Evolutionary conservation across 2,329 filamentous ascomycete species (phyloP), one percentile per base, ranked within the genome.

Genomic region (Waltergamsia citrina): DNA sequence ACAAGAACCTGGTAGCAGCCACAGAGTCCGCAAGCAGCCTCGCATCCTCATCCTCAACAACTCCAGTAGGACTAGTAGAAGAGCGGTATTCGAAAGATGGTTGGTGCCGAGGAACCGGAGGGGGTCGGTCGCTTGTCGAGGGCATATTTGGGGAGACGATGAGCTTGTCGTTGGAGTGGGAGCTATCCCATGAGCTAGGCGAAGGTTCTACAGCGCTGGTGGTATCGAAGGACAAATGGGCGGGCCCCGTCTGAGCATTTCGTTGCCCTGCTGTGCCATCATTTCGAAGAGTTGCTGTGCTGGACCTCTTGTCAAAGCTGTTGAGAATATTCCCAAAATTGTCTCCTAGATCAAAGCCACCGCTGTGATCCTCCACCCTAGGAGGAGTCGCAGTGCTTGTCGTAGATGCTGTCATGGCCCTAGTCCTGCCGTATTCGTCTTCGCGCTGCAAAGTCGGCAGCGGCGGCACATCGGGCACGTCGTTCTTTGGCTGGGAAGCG

Each of bases 301-400:
- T 71, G 16, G 65, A 57, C 39, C 70, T 59, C 51, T 75, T 75
- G 41, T 73, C 69, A 32, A 72, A 71, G n/a, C 56, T 60, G 9
- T 59, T 57, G 26, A 76, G 62, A 66, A 77, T 71, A 36, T 62
- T 70, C 38, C 67, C 63, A 41, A 77, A 72, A 44, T 77, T 72
- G 30, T 71, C 65, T 12, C 73, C 73, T 31, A 78, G 48, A 44
- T 76, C 71, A 12, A 77, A 45, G 26, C 53, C 52, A 35, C 63
- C 45, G 12, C 15, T 22, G n/a, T 19, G 29, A 17, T 68, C 56
- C 35, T 62, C 63, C 24, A 71, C 49, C 32, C 62, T 64, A 5
- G 65, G 67, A 10, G 64, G 68, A 1, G 69, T 74, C 10, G 67
- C 60, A 6, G 70, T 74, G 43, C 64, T 70, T 10, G 62, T 54